Evolutionary conservation across 2,329 filamentous ascomycete genomes (phyloP).

Genomic region (Colletotrichum horii): DNA sequence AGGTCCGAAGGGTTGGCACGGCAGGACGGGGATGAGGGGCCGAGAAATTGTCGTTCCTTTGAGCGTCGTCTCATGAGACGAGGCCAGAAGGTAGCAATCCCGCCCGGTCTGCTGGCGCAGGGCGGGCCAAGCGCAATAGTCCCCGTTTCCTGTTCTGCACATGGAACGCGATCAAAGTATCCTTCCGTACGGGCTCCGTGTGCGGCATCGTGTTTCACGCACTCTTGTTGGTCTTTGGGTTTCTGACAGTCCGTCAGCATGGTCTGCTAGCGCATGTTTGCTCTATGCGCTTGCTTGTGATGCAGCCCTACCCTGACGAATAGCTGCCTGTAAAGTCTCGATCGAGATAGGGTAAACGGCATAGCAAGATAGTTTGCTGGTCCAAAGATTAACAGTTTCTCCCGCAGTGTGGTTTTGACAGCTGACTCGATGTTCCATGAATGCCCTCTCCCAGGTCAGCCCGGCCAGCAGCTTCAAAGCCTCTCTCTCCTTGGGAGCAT

Average conservation of each 20-base stretch:
- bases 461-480: neutral
- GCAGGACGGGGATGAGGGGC: constrained; percentile 2
- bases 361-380: neutral
- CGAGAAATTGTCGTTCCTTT: neutral
- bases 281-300: neutral
- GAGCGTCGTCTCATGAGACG: neutral
- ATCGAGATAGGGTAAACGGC: neutral
- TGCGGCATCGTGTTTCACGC: neutral
- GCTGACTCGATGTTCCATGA: neutral
- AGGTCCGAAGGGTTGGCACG: constrained; percentile 55
- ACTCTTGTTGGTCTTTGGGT: neutral
- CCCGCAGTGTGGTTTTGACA: neutral
- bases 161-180: neutral
- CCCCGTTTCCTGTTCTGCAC: neutral
- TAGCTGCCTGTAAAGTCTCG: neutral
- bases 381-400: neutral
- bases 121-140: neutral
- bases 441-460: neutral
- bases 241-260: neutral
- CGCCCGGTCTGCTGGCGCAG: neutral
- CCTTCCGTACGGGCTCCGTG: neutral
- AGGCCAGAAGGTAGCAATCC: neutral
- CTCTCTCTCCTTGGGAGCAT: neutral
- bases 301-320: neutral
- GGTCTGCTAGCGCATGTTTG: neutral